Evolutionary conservation across 2,329 filamentous ascomycete species (phyloP), one percentile per base, ranked within the genome.

Genomic region (Sarocladiaceae sp.): DNA sequence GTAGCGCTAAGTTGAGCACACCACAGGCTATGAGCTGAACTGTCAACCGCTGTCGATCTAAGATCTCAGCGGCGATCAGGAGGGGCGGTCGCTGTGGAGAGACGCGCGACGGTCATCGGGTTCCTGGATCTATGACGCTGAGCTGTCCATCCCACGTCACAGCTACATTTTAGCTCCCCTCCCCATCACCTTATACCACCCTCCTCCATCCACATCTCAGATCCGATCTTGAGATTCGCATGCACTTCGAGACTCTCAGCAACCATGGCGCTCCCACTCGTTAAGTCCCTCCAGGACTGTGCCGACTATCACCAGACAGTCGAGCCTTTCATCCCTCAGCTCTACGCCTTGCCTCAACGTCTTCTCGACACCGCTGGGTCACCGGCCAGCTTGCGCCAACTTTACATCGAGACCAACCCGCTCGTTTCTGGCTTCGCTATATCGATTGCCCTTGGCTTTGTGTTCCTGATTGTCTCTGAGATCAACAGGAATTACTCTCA

Each of bases 401-500:
- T 96, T 53, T 99, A 97, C 63, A 67, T 87, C 52, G 77, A 83
- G 46, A 97, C 93, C 17, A 97, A 99, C 65, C 94, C 94, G 0
- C 74, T 96, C 37, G 77, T 96, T 25, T 84, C 82, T 1, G 88
- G 83, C 2, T 78, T 95, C 57, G 86, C 83, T 0, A 80, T 89
- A 51, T 87, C 88, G 2, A 60, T 96, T 17, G 76, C 83, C 36
- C 68, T 96, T n/a, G 83, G 83, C 1, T 78, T 79, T 4, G 62
- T 94, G 25, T 88, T 95, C 61, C 73, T 96, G 22, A 63, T 93
- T 28, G 74, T 84, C 4, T 89, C 91, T 1, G 93, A 97, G 69
- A 71, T 90, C 72, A 97, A 95, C 71, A 82, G 80, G 63, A 99
- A 99, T 69, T 97, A 92, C 68, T 97, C 92, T n/a, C 94, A 99